Base-by-base conservation (phyloP, 495 filamentous ascomycete genomes). In the Talaromyces proteolyticus region DNA sequence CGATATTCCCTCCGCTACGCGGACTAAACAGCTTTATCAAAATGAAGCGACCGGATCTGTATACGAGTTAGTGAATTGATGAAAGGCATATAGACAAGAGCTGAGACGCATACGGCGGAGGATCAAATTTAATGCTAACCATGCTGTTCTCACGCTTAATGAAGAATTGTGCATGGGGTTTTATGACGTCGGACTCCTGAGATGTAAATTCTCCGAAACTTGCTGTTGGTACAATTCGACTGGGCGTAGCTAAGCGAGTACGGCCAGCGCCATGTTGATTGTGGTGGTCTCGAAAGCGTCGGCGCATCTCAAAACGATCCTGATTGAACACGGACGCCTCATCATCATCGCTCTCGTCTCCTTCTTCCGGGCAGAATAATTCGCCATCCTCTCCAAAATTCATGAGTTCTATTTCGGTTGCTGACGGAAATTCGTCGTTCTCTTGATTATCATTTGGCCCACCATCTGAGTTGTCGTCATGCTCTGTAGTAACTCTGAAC, bases 1-100 rank as follows among this genome's bases (percentile, higher is more conserved):
- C 86, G 51, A 96, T 91, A 56, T 93, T 94, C 42, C 74, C 74
- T 38, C 67, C 72, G 24, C 55, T 63, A 40, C 73, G 71, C 6
- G 89, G 85, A 63, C 78, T 89, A 88, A 88, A 96, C 57, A 94
- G 76, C 70, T 94, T 94, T 53, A 96, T 70, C 37, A 95, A 60
- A 48, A 96, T 84, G 61, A 81, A 92, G 36, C 85, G 75, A 11
- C 85, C 90, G 25, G 79, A 80, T 8, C 80, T 84, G 44, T 39
- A 20, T 12, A 11, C 38, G 5, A 40, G 6, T 26, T 52, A 53
- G 57, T 44, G 49, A 45, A 44, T 14, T 20, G 10, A 25, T 53
- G 25, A 16, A 21, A 16, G n/a, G 49, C 23, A 46, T 19, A 46
- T 19, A 42, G 25, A 21, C 47, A 17, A 22, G 51, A n/a, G n/a